These are phyloP conservation scores for Pyricularia pennisetigena DNA, from an alignment of 2,329 filamentous ascomycete species.

Conservation along the genomic window DNA sequence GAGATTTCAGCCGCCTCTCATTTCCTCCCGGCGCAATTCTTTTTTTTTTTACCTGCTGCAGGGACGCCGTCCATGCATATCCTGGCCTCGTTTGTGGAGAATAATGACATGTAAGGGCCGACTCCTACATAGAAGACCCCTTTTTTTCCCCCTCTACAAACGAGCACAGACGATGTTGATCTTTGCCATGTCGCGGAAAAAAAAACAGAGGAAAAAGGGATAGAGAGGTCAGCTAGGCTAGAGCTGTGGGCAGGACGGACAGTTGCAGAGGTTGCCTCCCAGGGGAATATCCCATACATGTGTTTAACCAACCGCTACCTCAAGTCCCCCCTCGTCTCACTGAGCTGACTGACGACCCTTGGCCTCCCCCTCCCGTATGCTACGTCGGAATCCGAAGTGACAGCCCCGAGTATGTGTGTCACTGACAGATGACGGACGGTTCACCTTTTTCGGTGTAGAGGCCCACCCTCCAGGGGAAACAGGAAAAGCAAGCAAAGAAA, in stretches of 20 bases:
- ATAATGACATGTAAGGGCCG: too few relatives aligned
- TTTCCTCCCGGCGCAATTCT: too few relatives aligned
- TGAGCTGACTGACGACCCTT: not conserved
- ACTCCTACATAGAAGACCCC: too few relatives aligned
- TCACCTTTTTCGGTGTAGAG: not conserved
- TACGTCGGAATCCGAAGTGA: not conserved
- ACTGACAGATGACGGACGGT: not conserved
- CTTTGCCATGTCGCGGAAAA: too few relatives aligned
- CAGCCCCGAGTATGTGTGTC: not conserved
- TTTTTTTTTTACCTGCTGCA: too few relatives aligned
- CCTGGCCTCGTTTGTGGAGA: too few relatives aligned
- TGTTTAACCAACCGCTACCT: not conserved
- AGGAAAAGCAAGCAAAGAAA: not conserved
- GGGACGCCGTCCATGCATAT: too few relatives aligned
- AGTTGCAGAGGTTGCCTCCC: not conserved
- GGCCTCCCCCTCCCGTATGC: not conserved
- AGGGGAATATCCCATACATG: not conserved
- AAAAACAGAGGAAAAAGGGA: too few relatives aligned
- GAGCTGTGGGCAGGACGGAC: not conserved
- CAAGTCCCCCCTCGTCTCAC: not conserved
- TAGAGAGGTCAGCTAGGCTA: not conserved
- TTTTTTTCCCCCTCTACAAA: too few relatives aligned
- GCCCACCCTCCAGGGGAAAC: not conserved
- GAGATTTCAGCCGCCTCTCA: too few relatives aligned
- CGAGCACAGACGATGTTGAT: too few relatives aligned